Evolutionary conservation across 2,329 filamentous ascomycete species (phyloP).

Genomic region (Penicillium sp.): DNA sequence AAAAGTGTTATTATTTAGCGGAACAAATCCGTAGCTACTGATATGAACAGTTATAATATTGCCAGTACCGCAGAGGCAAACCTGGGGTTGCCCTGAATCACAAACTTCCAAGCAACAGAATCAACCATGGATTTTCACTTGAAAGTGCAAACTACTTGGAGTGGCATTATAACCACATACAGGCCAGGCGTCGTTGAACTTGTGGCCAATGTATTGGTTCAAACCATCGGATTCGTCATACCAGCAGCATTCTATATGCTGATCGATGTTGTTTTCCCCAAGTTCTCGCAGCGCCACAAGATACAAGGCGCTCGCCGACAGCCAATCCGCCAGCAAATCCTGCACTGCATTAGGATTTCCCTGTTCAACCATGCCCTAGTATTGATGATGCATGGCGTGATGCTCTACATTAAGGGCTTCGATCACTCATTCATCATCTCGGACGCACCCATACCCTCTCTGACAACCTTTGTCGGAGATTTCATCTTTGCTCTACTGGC

Average conservation of each 20-base stretch:
- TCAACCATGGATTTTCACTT: conserved; percentile 3
- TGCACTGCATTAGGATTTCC: conserved; percentile 2
- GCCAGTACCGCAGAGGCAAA: too few relatives aligned
- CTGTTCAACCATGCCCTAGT: background rate
- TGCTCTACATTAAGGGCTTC: background rate
- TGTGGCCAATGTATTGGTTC: background rate
- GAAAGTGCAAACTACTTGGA: background rate
- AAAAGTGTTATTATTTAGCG: background rate
- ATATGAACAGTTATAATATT: background rate
- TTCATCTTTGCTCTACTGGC: conserved; percentile 7
- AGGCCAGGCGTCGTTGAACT: background rate
- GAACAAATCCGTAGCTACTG: background rate
- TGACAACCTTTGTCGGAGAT: background rate
- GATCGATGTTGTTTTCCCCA: conserved; percentile 8
- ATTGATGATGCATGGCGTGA: background rate
- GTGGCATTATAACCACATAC: background rate
- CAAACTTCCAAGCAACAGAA: background rate
- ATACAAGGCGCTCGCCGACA: conserved; percentile 5
- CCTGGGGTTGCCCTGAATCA: background rate
- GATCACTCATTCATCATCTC: background rate
- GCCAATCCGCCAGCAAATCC: conserved; percentile 4
- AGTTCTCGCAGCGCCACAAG: conserved; percentile 2
- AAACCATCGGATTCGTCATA: conserved; percentile 15
- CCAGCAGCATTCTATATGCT: conserved; percentile 10
- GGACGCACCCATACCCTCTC: background rate